Evolutionary conservation across 2,329 filamentous ascomycete genomes (phyloP).

Genomic region (Cryphonectria naterciae): DNA sequence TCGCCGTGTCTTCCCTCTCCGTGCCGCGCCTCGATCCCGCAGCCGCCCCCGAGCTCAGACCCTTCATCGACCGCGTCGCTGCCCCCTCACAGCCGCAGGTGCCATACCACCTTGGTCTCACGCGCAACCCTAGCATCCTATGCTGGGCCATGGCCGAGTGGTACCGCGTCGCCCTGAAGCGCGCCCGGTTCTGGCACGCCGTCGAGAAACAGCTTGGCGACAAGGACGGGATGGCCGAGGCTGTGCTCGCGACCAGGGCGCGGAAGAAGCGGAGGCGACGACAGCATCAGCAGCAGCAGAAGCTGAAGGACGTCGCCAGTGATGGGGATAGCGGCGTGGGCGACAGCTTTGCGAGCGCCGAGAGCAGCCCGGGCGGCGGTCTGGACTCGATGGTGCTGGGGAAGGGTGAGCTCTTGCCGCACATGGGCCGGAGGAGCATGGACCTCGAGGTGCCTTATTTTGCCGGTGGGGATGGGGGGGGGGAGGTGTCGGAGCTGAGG

Average conservation of each 20-base stretch:
- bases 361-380: conserved; percentile 20
- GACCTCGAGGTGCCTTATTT: conserved; percentile 53
- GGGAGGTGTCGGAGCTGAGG: conserved; percentile 47
- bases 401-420: conserved; percentile 54
- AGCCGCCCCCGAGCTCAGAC: conserved; percentile 61
- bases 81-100: conserved; percentile 31
- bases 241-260: conserved; percentile 38
- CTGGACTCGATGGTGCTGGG: conserved; percentile 13
- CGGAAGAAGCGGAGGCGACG: conserved; percentile 32
- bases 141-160: conserved; percentile 73
- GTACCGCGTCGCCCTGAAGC: conserved; percentile 62
- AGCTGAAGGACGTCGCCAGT: conserved; percentile 18
- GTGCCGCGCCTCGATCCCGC: conserved; percentile 61
- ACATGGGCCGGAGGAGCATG: conserved; percentile 57
- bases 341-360: conserved; percentile 23
- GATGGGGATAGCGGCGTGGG: conserved; percentile 30
- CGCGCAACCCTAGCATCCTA: conserved; percentile 61
- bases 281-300: conserved; percentile 30
- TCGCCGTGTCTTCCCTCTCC: conserved; percentile 55
- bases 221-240: conserved; percentile 38
- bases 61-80: conserved; percentile 53
- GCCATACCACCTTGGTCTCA: conserved; percentile 45
- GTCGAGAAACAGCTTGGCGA: conserved; percentile 53
- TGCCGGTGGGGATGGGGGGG: conserved; percentile 34
- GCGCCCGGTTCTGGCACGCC: conserved; percentile 66